Evolutionary conservation across 2,329 filamentous ascomycete genomes (phyloP), one percentile per base, ranked within the genome.

Genomic region (Sclerotinia sclerotiorum): DNA sequence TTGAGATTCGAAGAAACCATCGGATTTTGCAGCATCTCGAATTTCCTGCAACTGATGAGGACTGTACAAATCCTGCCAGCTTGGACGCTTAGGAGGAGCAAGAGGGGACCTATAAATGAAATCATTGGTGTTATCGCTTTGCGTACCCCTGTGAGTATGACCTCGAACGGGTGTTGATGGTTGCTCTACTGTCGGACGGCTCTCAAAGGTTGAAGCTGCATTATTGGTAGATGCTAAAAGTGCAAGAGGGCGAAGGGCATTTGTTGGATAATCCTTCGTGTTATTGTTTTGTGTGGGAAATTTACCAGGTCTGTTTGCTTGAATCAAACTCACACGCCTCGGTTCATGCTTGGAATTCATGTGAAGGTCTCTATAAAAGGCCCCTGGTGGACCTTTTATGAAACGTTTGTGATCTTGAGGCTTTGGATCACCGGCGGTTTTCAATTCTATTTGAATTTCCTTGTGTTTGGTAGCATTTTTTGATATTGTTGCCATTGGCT

Each of bases 71-170:
- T 69, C 54, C 21, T 73, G 69, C 74, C 73, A 76, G 19, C 68
- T 73, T 29, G 69, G 66, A 10, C 71, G 70, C 56, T 72, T 72
- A 29, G 73, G 71, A 42, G 76, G 76, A 24, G 76, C 75, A 46
- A 74, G 70, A 8, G 76, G 74, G 15, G 74, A 75, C 24, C 73
- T 71, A 56, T 77, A 77, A 6, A 73, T 27, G 39, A 74, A 76
- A 46, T 71, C 72, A 55, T 72, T 67, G 2, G 57, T 29, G 10
- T 51, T 60, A 27, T 42, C 46, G 24, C 65, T 48, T 29, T 68
- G 42, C 46, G 46, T 51, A 21, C 58, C 51, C 44, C 51, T 35
- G 19, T 39, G 39, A 17, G 39, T 21, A 27, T 46, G 27, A 15
- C 52, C 39, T 29, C 49, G 57, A 29, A 57, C 44, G 21, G 67